Conservation (phyloP, 768 basidiomycete genomes). For the Hericium erinaceus region DNA sequence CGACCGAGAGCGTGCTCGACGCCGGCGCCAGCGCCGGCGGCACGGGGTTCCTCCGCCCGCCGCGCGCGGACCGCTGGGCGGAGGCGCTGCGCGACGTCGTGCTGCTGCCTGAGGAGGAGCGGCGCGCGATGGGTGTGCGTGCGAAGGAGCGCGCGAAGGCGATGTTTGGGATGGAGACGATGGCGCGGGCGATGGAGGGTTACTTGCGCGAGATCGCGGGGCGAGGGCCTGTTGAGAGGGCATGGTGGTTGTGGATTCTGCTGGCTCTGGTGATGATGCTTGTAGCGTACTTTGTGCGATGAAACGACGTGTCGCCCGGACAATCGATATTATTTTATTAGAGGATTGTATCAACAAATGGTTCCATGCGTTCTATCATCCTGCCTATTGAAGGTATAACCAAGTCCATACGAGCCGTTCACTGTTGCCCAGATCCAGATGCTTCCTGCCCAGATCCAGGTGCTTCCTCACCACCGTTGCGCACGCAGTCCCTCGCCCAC, state of each 20-base stretch:
- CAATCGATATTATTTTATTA: no score
- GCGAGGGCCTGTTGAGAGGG: slow-evolving; percentile 14
- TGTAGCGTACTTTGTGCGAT: slow-evolving; percentile 3
- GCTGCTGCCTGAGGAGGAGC: slow-evolving; percentile 29
- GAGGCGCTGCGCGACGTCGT: slow-evolving; percentile 55
- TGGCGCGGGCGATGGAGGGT: slow-evolving; percentile 51
- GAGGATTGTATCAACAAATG: not conserved
- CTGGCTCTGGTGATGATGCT: slow-evolving; percentile 1
- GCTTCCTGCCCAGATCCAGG: no score
- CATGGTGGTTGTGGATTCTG: slow-evolving; percentile 3
- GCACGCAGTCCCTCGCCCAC: not conserved
- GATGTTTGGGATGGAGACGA: slow-evolving; percentile 70
- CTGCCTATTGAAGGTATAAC: not conserved
- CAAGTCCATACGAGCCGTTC: not conserved
- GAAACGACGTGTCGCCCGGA: not conserved
- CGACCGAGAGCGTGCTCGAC: slow-evolving; percentile 76
- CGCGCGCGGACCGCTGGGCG: slow-evolving; percentile 62
- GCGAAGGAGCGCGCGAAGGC: slow-evolving; percentile 53
- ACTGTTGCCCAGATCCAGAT: no score
- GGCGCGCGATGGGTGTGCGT: slow-evolving; percentile 39
- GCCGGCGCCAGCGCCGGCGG: slow-evolving; percentile 22
- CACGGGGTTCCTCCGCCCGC: slow-evolving; percentile 73
- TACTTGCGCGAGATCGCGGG: slow-evolving; percentile 55
- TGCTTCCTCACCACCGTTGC: not conserved
- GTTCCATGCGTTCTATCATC: not conserved